Evolutionary conservation across 257 asterid genomes (phyloP), one percentile per base, ranked within the genome.

Genomic region (Nicotiana noctiflora): DNA sequence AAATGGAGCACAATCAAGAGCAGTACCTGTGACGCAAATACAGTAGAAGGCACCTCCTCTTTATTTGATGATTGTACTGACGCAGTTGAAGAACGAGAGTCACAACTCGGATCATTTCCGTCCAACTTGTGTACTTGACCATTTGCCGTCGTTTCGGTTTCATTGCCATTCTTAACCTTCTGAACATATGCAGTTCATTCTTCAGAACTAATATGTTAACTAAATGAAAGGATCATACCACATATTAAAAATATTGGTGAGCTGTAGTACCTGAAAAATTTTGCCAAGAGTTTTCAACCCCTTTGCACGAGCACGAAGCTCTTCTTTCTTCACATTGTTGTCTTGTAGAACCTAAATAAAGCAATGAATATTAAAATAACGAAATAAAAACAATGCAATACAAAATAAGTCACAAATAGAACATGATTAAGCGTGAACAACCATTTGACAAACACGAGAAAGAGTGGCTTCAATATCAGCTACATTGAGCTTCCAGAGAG

Each of bases 401-500:
- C 11, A 40, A 70, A 75, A 10, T 27, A 85, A 46, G 40, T 8
- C 59, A 55, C 31, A 53, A 65, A 52, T 57, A 64, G 61, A 85
- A 67, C 64, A 21, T 76, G 67, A 78, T 76, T 53, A 80, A 81
- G 59, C 27, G n/a, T 17, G 51, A 83, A 81, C 86, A 82, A 95
- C 99, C 98, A 90, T 93, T 88, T 96, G 99, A 85, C 99, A 94
- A 88, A 94, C 99, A 23, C 93, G 98, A 62, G 97, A 91, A 78
- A 96, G 90, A 25, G 99, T 96, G 81, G 89, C 87, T 87, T 96
- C 99, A 75, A 96, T 96, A 87, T 96, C 99, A 75, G 98, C 99
- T 85, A 96, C 99, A 82, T 96, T 96, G 85, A 96, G 97, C 92
- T 96, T 96, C 99, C 99, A 96, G 62, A 94, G 92, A 21, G 99